Evolutionary conservation across 2,329 filamentous ascomycete genomes (phyloP).

Genomic region (Tricladium varicosporioides): DNA sequence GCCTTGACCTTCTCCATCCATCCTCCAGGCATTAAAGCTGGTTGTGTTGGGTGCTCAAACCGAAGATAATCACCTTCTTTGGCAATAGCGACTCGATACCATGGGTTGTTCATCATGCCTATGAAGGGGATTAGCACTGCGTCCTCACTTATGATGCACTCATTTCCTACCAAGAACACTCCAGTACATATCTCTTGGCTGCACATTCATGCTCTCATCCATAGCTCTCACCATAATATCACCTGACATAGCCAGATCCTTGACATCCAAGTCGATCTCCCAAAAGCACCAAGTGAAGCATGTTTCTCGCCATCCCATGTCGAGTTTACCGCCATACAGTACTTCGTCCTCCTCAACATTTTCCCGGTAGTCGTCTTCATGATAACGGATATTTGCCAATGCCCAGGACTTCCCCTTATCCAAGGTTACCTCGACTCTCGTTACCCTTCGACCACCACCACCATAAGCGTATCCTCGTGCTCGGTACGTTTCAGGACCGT

Average conservation of each 20-base stretch:
- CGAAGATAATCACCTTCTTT: constrained; percentile 62
- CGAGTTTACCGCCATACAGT: constrained; percentile 75
- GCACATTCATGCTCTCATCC: constrained; percentile 85
- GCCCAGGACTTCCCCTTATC: constrained; percentile 81
- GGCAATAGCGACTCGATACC: constrained; percentile 79
- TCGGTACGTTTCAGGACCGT: constrained; percentile 54
- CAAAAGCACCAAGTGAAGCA: constrained; percentile 94
- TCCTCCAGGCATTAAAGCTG: constrained; percentile 71
- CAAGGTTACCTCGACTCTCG: constrained; percentile 77
- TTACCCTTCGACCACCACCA: constrained; percentile 81
- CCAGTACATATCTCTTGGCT: constrained; percentile 96
- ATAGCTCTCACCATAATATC: constrained; percentile 82
- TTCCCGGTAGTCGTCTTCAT: constrained; percentile 79
- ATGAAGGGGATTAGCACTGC: no score
- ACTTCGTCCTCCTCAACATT: constrained; percentile 52
- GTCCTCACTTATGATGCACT: no score
- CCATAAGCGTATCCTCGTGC: constrained; percentile 83
- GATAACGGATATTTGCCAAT: constrained; percentile 74
- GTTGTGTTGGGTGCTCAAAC: constrained; percentile 89
- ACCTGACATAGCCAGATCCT: constrained; percentile 59
- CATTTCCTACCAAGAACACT: constrained; percentile 64
- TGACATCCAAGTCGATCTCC: constrained; percentile 66
- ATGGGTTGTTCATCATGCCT: constrained; percentile 94
- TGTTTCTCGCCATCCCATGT: constrained; percentile 78
- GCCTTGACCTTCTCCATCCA: constrained; percentile 96